These are phyloP conservation scores for Suillus bovinus DNA, from an alignment of 768 basidiomycete species.

Conservation along the genomic window DNA sequence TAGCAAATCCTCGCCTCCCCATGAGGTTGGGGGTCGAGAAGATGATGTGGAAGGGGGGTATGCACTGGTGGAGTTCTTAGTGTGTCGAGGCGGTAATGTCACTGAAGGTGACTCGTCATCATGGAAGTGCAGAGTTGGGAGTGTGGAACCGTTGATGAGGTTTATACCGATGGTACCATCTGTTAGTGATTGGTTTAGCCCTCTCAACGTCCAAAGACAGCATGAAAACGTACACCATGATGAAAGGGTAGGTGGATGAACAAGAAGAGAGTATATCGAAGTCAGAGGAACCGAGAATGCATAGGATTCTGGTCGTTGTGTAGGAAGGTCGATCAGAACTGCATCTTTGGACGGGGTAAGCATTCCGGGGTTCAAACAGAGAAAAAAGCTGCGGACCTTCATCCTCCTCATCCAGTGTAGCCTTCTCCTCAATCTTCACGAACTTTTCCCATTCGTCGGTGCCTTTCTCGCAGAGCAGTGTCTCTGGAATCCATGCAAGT, in stretches of 20 bases:
- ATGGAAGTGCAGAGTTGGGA: constrained; percentile 93
- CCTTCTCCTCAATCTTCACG: constrained; percentile 75
- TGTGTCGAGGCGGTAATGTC: constrained; percentile 45
- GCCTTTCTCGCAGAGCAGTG: constrained; percentile 79
- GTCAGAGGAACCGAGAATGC: constrained; percentile 94
- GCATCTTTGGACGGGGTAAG: constrained; percentile 50
- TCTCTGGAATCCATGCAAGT: constrained; percentile 93
- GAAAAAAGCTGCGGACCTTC: constrained; percentile 50
- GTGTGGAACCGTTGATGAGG: constrained; percentile 79
- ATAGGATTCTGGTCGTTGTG: constrained; percentile 84
- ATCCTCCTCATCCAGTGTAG: constrained; percentile 61
- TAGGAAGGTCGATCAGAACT: constrained; percentile 83
- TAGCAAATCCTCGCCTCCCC: constrained; percentile 89
- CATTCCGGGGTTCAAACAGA: constrained; percentile 8
- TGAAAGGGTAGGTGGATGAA: constrained; percentile 79
- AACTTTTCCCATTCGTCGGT: constrained; percentile 89
- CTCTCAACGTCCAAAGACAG: constrained; percentile 2
- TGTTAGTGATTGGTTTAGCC: constrained; percentile 28
- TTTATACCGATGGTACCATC: constrained; percentile 90
- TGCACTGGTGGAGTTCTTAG: constrained; percentile 42
- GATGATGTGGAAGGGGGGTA: constrained; percentile 66
- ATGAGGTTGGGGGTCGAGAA: constrained; percentile 50
- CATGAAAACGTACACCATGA: constrained; percentile 68
- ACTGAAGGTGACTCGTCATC: constrained; percentile 93
- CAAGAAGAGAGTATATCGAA: constrained; percentile 86